Evolutionary conservation across 371 early-diverging fungal genomes (phyloP), one percentile per base, ranked within the genome.

Genomic region (Fennellomyces sp.): DNA sequence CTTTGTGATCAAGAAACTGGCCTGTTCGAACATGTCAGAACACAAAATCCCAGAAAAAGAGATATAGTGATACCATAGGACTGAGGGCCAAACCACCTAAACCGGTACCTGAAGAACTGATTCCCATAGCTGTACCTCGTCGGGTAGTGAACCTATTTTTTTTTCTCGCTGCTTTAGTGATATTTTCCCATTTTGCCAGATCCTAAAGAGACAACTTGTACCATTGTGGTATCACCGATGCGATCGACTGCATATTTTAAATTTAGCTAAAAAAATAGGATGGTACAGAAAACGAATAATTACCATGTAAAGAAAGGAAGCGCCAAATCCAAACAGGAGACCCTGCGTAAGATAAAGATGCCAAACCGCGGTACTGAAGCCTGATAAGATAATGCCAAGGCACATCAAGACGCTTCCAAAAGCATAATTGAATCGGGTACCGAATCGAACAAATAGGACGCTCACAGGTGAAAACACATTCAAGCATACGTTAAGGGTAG

Each of bases 81-180:
- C 69, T 69, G 10, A 76, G 41, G 2, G 77, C 73, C 5, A 76
- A 35, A 26, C 92, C 92, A 45, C 94, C 94, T 53, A 91, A 64
- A 0, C 94, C 94, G 12, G 87, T 79, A 6, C 94, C 94, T 53
- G 90, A 73, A 38, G 88, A 84, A 48, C 87, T 85, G 13, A 93
- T 80, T 11, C 93, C 94, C n/a, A 87, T 87, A 5, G 76, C 76
- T 21, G 68, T 61, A 26, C 69, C 73, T 39, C 53, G 86, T 84
- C 60, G 89, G 30, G 11, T 89, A 78, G 39, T 91, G 75, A 58
- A 75, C 60, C 33, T 76, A 65, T 25, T 33, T 27, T 27, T 25
- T 49, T 19, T 52, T 13, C 17, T 31, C 26, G n/a, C 48, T 39
- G 13, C 13, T 39, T 39, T 39, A 39, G 39, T n/a, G 33, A 33